phyloP scores from a whole-genome alignment of 495 filamentous ascomycete species.

The Pyronema domesticum region DNA sequence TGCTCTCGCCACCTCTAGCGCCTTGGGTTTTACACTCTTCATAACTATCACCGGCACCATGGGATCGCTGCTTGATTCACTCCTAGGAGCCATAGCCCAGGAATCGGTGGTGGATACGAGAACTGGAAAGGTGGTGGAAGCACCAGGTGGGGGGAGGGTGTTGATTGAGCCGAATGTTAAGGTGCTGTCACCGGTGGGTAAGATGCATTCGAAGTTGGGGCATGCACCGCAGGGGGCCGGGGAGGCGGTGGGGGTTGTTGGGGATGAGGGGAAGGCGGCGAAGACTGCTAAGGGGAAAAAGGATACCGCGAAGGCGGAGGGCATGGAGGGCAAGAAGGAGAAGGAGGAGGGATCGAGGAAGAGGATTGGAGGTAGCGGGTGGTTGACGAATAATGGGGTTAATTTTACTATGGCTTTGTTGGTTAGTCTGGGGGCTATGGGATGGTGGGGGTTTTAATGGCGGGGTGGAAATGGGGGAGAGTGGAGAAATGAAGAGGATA shows the following conservation, averaged over 20 bases:
- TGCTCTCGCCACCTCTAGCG: slow-evolving; percentile 7
- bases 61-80: slow-evolving; percentile 69
- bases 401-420: slow-evolving; percentile 72
- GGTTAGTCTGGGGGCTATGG: slow-evolving; percentile 71
- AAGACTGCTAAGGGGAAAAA: slow-evolving; percentile 15
- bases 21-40: slow-evolving; percentile 33
- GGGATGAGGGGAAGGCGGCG: slow-evolving; percentile 9
- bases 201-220: neutral
- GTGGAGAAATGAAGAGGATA: no score
- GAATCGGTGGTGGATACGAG: slow-evolving; percentile 69
- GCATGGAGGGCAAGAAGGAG: slow-evolving; percentile 21
- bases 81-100: slow-evolving; percentile 73
- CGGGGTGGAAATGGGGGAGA: neutral
- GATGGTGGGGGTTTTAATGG: slow-evolving; percentile 8
- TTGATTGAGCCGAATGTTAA: slow-evolving; percentile 29
- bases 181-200: slow-evolving; percentile 13
- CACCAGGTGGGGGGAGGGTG: slow-evolving; percentile 64
- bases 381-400: slow-evolving; percentile 85
- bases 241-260: slow-evolving; percentile 5
- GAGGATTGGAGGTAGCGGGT: slow-evolving; percentile 43
- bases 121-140: slow-evolving; percentile 77
- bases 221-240: slow-evolving; percentile 23
- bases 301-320: neutral
- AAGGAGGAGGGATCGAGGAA: slow-evolving; percentile 16
- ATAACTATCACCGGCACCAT: slow-evolving; percentile 5